Conservation (phyloP, 2,329 filamentous ascomycete genomes). For the Colletotrichum sp. region DNA sequence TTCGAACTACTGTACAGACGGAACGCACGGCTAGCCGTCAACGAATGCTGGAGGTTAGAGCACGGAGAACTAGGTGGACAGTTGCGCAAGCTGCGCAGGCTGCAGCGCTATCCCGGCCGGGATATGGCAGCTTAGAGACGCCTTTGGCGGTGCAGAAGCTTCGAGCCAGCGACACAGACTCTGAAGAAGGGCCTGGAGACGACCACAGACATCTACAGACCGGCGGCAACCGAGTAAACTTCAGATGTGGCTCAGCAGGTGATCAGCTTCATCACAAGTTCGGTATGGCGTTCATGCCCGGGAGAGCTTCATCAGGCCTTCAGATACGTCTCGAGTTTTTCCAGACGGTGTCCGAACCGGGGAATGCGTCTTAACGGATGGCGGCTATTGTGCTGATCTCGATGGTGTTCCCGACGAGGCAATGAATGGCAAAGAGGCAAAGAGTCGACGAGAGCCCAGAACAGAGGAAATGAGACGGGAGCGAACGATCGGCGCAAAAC, state of each 20-base stretch:
- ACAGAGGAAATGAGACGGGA: slow-evolving; percentile 6
- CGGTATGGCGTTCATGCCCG: slow-evolving; percentile 5
- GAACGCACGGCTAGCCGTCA: slow-evolving; percentile 19
- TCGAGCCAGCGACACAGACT: background rate
- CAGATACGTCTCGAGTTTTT: slow-evolving; percentile 8
- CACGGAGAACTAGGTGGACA: background rate
- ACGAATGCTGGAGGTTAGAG: background rate
- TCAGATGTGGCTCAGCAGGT: background rate
- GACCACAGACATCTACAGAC: background rate
- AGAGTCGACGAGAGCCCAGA: slow-evolving; percentile 6
- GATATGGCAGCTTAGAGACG: background rate
- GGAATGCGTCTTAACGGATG: background rate
- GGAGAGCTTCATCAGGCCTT: slow-evolving; percentile 6
- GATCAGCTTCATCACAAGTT: slow-evolving; percentile 10
- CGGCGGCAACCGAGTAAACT: background rate
- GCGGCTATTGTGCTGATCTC: background rate
- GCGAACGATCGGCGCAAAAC: slow-evolving; percentile 4
- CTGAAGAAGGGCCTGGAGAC: background rate
- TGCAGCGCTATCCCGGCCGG: background rate
- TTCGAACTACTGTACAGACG: background rate
- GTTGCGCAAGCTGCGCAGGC: background rate
- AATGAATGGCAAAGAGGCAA: background rate
- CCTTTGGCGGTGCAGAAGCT: background rate
- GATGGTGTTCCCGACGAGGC: slow-evolving; percentile 2
- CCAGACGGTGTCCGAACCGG: background rate